These are phyloP conservation scores for Lentinula sp. DNA, from an alignment of 768 basidiomycete species.

Conservation along the genomic window DNA sequence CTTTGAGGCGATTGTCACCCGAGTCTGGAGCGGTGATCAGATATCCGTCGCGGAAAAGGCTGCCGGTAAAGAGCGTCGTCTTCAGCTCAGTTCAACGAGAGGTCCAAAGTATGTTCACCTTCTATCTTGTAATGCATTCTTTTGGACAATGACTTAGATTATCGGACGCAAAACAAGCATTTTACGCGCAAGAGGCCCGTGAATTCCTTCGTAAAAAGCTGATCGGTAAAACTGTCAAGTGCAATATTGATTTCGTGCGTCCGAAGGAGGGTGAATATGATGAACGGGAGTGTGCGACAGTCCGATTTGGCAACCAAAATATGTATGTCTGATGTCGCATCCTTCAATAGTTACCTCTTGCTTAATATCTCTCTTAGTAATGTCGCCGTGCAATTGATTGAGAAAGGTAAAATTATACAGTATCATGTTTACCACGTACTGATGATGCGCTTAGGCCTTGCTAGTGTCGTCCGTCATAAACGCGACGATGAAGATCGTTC, in stretches of 20 bases:
- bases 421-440: not conserved
- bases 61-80: conserved; percentile 65
- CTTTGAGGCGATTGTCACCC: conserved; percentile 80
- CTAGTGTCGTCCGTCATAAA: conserved; percentile 85
- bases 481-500: conserved; percentile 95
- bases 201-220: conserved; percentile 90
- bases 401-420: conserved; percentile 52
- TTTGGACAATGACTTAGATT: conserved; percentile 39
- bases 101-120: conserved; percentile 61
- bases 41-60: conserved; percentile 76
- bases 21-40: conserved; percentile 92
- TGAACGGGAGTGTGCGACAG: conserved; percentile 86
- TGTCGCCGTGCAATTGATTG: conserved; percentile 87
- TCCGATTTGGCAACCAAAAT: conserved; percentile 79
- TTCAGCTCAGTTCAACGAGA: conserved; percentile 85
- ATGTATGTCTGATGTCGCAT: conserved; percentile 44
- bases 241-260: conserved; percentile 85
- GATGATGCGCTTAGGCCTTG: conserved; percentile 31
- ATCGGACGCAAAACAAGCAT: conserved; percentile 80
- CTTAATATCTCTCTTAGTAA: conserved; percentile 46
- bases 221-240: conserved; percentile 83
- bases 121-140: not conserved
- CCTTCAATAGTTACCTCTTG: not conserved
- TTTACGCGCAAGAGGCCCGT: conserved; percentile 85
- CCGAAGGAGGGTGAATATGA: conserved; percentile 92